Evolutionary conservation across 2,329 filamentous ascomycete genomes (phyloP).

Genomic region (Penicillium sp.): DNA sequence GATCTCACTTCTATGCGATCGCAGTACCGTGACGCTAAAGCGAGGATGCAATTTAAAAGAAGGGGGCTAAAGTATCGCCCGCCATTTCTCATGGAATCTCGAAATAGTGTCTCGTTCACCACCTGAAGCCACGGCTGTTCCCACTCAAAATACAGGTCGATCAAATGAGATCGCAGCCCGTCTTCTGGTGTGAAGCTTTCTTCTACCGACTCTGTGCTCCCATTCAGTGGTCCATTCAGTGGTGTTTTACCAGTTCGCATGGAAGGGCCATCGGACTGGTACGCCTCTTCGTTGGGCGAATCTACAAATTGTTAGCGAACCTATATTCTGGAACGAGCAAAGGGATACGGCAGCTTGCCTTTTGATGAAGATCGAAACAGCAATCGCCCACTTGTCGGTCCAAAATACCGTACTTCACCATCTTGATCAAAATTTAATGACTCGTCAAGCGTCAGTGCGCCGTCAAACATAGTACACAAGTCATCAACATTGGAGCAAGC

Average conservation of each 20-base stretch:
- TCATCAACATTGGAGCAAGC: constrained; percentile 19
- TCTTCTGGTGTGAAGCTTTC: constrained; percentile 18
- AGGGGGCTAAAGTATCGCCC: constrained; percentile 36
- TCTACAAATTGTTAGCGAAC: constrained; percentile 9
- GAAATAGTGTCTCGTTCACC: constrained; percentile 38
- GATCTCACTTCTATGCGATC: constrained; percentile 34
- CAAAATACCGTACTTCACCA: constrained; percentile 39
- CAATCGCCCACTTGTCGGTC: constrained; percentile 39
- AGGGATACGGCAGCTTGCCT: neutral
- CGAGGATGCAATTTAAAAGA: constrained; percentile 38
- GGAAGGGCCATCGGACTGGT: constrained; percentile 9
- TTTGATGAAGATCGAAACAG: constrained; percentile 28
- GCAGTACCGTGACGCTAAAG: constrained; percentile 36
- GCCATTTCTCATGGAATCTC: constrained; percentile 26
- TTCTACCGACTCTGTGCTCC: neutral
- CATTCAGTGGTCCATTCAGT: no score
- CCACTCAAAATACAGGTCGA: constrained; percentile 41
- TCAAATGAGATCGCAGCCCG: constrained; percentile 31
- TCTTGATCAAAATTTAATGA: constrained; percentile 39
- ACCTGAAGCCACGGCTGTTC: constrained; percentile 42
- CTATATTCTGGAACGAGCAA: neutral
- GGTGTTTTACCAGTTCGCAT: neutral
- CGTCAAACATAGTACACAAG: constrained; percentile 31
- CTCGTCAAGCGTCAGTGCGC: constrained; percentile 38
- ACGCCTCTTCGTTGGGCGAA: constrained; percentile 7